Evolutionary conservation across 495 filamentous ascomycete genomes (phyloP).

Genomic region (Neurospora sp.): DNA sequence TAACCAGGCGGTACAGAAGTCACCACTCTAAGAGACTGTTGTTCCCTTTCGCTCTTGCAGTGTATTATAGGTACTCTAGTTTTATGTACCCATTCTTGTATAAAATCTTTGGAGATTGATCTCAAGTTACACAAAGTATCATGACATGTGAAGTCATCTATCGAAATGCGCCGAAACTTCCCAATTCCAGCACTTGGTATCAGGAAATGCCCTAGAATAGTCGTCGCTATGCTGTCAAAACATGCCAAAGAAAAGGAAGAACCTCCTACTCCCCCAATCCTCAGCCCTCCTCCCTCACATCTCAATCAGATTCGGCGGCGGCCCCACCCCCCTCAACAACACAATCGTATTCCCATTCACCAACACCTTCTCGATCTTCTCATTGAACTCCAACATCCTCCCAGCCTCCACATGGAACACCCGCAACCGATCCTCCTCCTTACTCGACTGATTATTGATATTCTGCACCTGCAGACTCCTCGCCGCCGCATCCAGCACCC

Average conservation of each 20-base stretch:
- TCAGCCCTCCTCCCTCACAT: conserved; percentile 12
- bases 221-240: conserved; percentile 9
- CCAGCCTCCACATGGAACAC: conserved; percentile 92
- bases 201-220: not conserved
- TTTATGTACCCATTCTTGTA: not conserved
- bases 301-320: conserved; percentile 39
- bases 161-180: not conserved
- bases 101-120: not conserved
- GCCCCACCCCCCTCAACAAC: conserved; percentile 70
- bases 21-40: not conserved
- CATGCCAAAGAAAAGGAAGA: not conserved
- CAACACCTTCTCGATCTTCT: conserved; percentile 62
- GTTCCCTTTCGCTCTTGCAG: not conserved
- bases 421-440: conserved; percentile 67
- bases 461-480: conserved; percentile 73
- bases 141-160: not conserved
- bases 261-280: too few relatives aligned
- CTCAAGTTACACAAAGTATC: not conserved
- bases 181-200: not conserved
- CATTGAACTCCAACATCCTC: conserved; percentile 71
- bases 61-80: not conserved
- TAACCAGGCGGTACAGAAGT: not conserved
- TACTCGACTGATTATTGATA: conserved; percentile 70
- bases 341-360: conserved; percentile 82
- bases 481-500: conserved; percentile 81